phyloP scores from a whole-genome alignment of 176 grass and related monocot genomes.

The Raddia guianensis region DNA sequence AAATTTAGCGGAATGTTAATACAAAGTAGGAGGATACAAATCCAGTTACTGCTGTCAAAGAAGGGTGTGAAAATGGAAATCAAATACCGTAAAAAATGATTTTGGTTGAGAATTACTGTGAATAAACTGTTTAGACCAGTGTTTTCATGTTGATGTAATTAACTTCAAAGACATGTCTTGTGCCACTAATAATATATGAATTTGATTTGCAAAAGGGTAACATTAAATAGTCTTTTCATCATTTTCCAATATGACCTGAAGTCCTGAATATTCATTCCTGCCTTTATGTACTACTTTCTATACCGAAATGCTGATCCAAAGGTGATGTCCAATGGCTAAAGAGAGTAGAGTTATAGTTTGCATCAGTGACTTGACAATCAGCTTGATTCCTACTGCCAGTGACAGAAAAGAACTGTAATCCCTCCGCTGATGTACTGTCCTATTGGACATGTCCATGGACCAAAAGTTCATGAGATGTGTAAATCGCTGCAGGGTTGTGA shows the following conservation, averaged over 20 bases:
- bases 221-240: background rate
- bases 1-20: background rate
- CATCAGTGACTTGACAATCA: background rate
- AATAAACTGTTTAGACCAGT: background rate
- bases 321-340: too few relatives aligned
- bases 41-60: background rate
- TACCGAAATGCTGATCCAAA: too few relatives aligned
- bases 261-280: background rate
- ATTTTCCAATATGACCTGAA: background rate
- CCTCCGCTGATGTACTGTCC: background rate
- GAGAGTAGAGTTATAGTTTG: background rate
- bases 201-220: background rate
- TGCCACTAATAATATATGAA: background rate
- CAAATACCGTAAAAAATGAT: too few relatives aligned
- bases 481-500: too few relatives aligned
- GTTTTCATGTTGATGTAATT: background rate
- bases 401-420: background rate
- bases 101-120: background rate
- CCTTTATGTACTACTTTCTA: too few relatives aligned
- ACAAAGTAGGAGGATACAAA: background rate
- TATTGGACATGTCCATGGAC: background rate
- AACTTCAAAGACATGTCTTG: background rate
- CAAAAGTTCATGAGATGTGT: background rate
- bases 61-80: too few relatives aligned
- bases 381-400: background rate